Evolutionary conservation across 2,329 filamentous ascomycete genomes (phyloP), one percentile per base, ranked within the genome.

Genomic region (Aspergillus quadrilineatus): DNA sequence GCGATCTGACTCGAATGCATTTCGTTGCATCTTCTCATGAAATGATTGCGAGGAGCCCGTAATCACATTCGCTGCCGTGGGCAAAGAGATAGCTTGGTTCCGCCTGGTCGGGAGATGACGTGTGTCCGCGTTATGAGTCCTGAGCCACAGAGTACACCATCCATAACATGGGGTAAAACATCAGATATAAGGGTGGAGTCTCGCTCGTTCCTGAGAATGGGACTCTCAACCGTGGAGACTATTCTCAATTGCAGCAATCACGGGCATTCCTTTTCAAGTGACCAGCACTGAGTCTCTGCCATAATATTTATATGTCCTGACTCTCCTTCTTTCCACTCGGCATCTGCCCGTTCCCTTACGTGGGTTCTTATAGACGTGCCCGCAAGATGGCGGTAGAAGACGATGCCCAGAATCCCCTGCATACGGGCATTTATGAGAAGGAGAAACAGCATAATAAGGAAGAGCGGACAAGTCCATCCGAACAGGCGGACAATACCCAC

Each of bases 401-500:
- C 26, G 41, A 53, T 41, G 9, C 22, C 15, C 26, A 22, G 10
- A 51, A 43, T 14, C 32, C 39, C 14, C 17, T 39, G 22, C 28
- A 53, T 37, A 17, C 17, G 36, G 29, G 47, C 1, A 9, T 45
- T 7, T 17, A 41, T 26, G 49, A 57, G 39, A 48, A 56, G 42
- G 39, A 42, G 28, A 29, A 55, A 6, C n/a, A 41, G 4, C 14
- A 15, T 9, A 41, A 39, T 30, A 28, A 22, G 22, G 26, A 46
- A 17, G 32, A 32, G 44, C 22, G 45, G 28, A 15, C 44, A 6
- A 63, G 57, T 29, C 57, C 60, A 12, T 29, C 50, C 3, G 47
- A 54, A 36, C 52, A 53, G 29, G 55, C 56, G 1, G 50, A 10
- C 1, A 46, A 60, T 30, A 43, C 49, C 3, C 62, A 63, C 32